Conservation (phyloP, 371 early-diverging fungal genomes). For the Rhizopus delemar region DNA sequence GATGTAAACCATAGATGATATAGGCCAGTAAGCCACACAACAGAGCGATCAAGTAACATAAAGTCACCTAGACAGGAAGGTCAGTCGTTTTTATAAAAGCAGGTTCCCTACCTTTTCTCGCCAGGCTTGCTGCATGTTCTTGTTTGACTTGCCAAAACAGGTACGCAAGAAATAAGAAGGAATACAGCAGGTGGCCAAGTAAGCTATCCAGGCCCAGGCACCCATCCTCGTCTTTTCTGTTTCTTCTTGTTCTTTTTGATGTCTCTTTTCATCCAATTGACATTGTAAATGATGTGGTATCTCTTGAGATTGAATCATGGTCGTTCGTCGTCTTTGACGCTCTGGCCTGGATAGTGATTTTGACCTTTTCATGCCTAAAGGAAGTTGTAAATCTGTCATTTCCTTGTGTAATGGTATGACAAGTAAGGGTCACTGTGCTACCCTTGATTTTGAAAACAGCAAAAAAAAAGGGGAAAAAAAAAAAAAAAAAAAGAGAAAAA, state of each 20-base stretch:
- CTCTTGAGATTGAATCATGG: slow-evolving; percentile 19
- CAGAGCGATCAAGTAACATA: slow-evolving; percentile 66
- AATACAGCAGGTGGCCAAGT: slow-evolving; percentile 55
- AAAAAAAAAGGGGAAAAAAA: neutral
- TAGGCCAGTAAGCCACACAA: slow-evolving; percentile 71
- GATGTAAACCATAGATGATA: slow-evolving; percentile 67
- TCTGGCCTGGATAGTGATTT: slow-evolving; percentile 51
- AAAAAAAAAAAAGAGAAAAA: neutral
- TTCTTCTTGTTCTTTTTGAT: slow-evolving; percentile 31
- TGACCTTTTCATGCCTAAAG: slow-evolving; percentile 7
- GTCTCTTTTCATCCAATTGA: slow-evolving; percentile 32
- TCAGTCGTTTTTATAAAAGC: neutral
- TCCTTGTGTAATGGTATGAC: slow-evolving; percentile 1
- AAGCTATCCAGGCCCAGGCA: slow-evolving; percentile 58
- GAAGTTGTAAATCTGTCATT: neutral
- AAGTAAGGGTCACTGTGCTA: neutral
- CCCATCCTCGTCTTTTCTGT: slow-evolving; percentile 47
- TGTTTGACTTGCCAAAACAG: slow-evolving; percentile 46
- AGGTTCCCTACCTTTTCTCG: slow-evolving; percentile 58
- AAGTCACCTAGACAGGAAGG: slow-evolving; percentile 45
- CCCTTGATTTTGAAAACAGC: no score
- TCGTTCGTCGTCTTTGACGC: slow-evolving; percentile 41
- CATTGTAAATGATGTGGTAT: slow-evolving; percentile 2
- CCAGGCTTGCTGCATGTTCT: slow-evolving; percentile 66
- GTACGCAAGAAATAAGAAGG: slow-evolving; percentile 51